Base-by-base conservation (phyloP, 768 basidiomycete species). In the Exsudoporus frostii region DNA sequence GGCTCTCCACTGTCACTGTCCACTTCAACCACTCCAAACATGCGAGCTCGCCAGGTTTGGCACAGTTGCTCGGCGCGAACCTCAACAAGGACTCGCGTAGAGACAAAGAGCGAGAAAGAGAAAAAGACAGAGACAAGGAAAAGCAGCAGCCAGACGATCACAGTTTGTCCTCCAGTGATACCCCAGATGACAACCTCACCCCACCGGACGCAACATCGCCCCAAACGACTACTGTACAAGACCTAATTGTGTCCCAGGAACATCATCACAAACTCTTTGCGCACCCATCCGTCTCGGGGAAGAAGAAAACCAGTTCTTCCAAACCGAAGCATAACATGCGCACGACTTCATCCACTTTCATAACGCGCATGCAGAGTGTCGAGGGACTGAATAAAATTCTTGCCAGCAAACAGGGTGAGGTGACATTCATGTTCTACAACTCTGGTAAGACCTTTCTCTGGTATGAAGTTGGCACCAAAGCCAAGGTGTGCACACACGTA, bases 241-340 rank as follows among this genome's bases (percentile, higher is more conserved):
- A 77, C 39, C 14, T 22, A 8, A n/a, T 53, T 17, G 24, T 42
- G n/a, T 46, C 60, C 15, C 63, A 63, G 38, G 68, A 69, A 25
- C 71, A 65, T 55, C 74, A 76, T 2, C 81, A 81, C 53, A 81
- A 78, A 8, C 75, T 89, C 2, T 92, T 92, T 67, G 82, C 83
- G 3, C 76, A 73, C n/a, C 64, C 71, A 13, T 73, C 80, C 38
- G 64, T 69, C 7, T 51, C 65, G 2, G 67, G 71, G 8, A 80
- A 81, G 49, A 90, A 88, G 77, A 87, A 85, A 73, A 83, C 85
- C 55, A 65, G 73, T 8, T 65, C 71, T 22, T 73, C 86, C 9
- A 78, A 90, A 30, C 92, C 93, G n/a, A 95, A 91, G 68, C 91
- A 92, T 59, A 96, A 89, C 62, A 85, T 97, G 59, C 80, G 89